Conservation (phyloP, 768 basidiomycete genomes). For the Neoboletus subvelutipes region DNA sequence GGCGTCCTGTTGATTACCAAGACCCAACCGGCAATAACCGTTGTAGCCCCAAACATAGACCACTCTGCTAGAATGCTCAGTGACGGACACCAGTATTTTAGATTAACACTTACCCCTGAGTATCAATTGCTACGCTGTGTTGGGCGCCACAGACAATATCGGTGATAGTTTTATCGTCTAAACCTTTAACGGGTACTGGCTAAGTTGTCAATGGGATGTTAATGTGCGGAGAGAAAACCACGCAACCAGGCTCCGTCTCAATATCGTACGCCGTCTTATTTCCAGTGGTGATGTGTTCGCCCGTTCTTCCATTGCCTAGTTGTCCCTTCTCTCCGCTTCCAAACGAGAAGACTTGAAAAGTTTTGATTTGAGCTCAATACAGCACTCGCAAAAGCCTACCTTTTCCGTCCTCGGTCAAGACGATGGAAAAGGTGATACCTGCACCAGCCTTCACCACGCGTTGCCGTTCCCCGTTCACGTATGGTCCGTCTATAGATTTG, state of each 20-base stretch:
- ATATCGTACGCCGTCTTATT: slow-evolving; percentile 84
- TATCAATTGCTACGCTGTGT: slow-evolving; percentile 80
- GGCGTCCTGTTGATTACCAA: slow-evolving; percentile 81
- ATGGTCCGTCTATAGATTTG: slow-evolving; percentile 58
- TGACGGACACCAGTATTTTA: neutral
- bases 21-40: slow-evolving; percentile 87
- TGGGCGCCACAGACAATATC: slow-evolving; percentile 86
- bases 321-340: slow-evolving; percentile 94
- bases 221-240: slow-evolving; percentile 4
- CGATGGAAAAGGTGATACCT: slow-evolving; percentile 80
- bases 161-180: slow-evolving; percentile 75
- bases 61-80: slow-evolving; percentile 41
- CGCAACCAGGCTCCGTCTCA: slow-evolving; percentile 64
- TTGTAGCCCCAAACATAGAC: slow-evolving; percentile 89
- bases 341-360: slow-evolving; percentile 70
- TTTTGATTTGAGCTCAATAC: slow-evolving; percentile 1
- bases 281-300: slow-evolving; percentile 86
- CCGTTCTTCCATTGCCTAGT: slow-evolving; percentile 88
- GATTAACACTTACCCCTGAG: slow-evolving; percentile 54
- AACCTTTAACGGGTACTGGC: slow-evolving; percentile 69
- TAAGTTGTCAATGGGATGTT: slow-evolving; percentile 6
- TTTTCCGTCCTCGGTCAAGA: slow-evolving; percentile 81
- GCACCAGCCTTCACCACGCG: slow-evolving; percentile 72
- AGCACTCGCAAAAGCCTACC: slow-evolving; percentile 40
- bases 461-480: slow-evolving; percentile 58